Base-by-base conservation (phyloP, 169 alveolate species). In the Plasmodium chabaudi region DNA sequence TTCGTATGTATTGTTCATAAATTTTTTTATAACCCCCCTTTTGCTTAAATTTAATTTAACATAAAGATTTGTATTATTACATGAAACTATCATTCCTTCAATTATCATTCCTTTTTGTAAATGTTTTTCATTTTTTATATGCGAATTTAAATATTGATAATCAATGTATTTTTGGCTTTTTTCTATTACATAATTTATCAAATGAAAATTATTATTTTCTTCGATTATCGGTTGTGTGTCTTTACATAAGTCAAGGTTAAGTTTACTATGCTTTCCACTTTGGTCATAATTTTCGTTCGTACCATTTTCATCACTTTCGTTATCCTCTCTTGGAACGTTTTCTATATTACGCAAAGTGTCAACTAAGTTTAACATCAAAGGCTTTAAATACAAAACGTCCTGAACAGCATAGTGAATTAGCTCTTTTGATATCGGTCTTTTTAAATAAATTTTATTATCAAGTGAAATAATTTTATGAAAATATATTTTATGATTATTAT, bases 1-100 rank as follows among this genome's bases (percentile, higher is more conserved):
- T 61, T 75, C 67, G 56, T 61, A 75, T 42, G 61, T 42, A 55
- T 63, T 19, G 21, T 53, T 13, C 47, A 75, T 15, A 47, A 17
- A 51, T 13, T 75, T 63, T 21, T 49, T 19, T 61, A 75, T 75
- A 9, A 75, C 88, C 2, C 88, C 88, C 73, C 34, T 60, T 55
- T 68, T 75, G 49, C 88, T 75, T 44, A 75, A 46, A 63, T 75
- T 75, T 68, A 75, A 75, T 19, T 75, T 75, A 9, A 75, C 60
- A 49, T 75, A 75, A 13, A 75, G 51, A n/a, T 75, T 75, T 75
- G 51, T 23, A 42, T 51, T 75, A 68, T 63, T 61, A 55, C 88
- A 75, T 51, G 88, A 75, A 53, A 75, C 88, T 17, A 75, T 19
- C 88, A 75, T 75, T 5, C 88, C 88, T 19, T 75, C 88, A 17